Base-by-base conservation (phyloP, 169 alveolate genomes). In the Plasmodium knowlesi region DNA sequence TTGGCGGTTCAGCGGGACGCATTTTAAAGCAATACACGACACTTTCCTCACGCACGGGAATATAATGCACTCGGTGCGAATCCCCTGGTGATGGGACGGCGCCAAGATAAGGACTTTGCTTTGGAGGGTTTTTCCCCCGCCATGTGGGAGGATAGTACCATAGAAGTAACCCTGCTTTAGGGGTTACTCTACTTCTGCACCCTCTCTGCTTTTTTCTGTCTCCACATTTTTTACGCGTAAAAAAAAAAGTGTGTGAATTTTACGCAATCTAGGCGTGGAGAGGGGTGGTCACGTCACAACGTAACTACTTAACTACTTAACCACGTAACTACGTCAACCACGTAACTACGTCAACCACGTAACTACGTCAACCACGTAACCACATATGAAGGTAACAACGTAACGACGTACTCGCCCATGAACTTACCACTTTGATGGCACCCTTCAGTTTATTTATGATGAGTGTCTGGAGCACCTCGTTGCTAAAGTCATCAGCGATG, bases 401-500 rank as follows among this genome's bases (percentile, higher is more conserved):
- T 50, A 50, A 14, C 61, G 1, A 8, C 14, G 16, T 22, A 34
- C 1, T 1, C 32, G 19, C 76, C 16, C 19, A 1, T 41, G 25
- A 0, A 16, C 43, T 94, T 92, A 83, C 96, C 97, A 92, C 96
- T 95, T 97, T 97, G 82, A 97, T 97, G 92, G 97, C 96, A 28
- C 98, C 98, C 39, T 98, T 94, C 96, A 97, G 95, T 84, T 97
- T 97, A 95, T 97, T 97, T 57, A 97, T 96, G 73, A 97, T 96
- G 84, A 97, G 94, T 2, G 98, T 96, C 70, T 97, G 98, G 92
- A 97, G 93, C 54, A 97, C 97, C 43, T 97, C 99, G 71, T 97
- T 94, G 43, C 98, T 97, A 78, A 97, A 96, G 85, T 97, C 99
- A 72, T 97, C 99, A 0, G 98, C 98, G 76, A 97, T 97, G 28